These are phyloP conservation scores for Pulveroboletus sp. DNA, from an alignment of 768 basidiomycete species.

Conservation along the genomic window DNA sequence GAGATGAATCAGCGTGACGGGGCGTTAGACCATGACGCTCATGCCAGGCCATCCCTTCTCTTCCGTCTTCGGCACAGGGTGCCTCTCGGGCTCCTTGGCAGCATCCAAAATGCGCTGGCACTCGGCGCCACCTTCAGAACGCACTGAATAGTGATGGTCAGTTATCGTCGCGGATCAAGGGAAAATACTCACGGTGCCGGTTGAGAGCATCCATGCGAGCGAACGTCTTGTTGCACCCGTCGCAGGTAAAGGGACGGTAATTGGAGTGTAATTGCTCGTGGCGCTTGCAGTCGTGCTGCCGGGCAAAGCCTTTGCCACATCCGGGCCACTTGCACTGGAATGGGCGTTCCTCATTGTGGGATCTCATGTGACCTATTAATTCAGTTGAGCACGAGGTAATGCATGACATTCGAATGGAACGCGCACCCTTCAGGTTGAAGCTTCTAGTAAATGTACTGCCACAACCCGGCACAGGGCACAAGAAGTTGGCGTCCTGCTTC, in stretches of 20 bases:
- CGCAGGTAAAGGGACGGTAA: conserved; percentile 87
- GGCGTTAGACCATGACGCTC: conserved; percentile 30
- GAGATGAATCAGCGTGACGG: conserved; percentile 4
- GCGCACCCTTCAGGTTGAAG: conserved; percentile 85
- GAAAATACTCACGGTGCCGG: conserved; percentile 69
- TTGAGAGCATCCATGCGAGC: conserved; percentile 94
- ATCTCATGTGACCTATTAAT: conserved; percentile 78
- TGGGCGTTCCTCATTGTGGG: conserved; percentile 91
- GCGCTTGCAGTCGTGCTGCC: conserved; percentile 95
- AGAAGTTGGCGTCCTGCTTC: conserved; percentile 85
- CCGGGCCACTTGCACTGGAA: conserved; percentile 95
- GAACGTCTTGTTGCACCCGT: conserved; percentile 91
- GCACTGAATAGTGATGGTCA: conserved; percentile 41
- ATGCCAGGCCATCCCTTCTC: conserved; percentile 33
- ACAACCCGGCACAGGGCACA: conserved; percentile 79
- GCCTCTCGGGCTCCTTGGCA: conserved; percentile 25
- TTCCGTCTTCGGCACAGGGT: conserved; percentile 29
- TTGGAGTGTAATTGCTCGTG: conserved; percentile 95
- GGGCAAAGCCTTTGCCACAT: conserved; percentile 89
- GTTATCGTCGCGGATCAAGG: background rate
- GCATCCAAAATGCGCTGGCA: conserved; percentile 48
- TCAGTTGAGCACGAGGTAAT: conserved; percentile 11
- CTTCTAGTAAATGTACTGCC: conserved; percentile 87
- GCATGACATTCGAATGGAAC: conserved; percentile 1
- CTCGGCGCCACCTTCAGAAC: conserved; percentile 79